These are phyloP conservation scores for Cyberlindnera maclurae DNA, from an alignment of 805 yeast species.

Conservation along the genomic window DNA sequence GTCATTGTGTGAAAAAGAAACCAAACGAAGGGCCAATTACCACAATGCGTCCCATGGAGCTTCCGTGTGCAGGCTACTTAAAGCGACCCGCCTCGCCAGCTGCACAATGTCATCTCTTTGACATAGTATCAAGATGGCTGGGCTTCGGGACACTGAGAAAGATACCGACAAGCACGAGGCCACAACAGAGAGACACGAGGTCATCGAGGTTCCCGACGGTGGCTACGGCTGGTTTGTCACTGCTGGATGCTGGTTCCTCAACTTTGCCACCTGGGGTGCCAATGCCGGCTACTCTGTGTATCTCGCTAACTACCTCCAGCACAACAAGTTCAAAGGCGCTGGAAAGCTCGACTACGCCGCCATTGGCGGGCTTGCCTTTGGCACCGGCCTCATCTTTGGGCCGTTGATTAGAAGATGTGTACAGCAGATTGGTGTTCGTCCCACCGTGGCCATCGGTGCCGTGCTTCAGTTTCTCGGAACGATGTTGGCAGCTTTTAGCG, in stretches of 20 bases:
- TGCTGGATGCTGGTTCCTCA: conserved; percentile 17
- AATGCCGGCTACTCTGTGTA: conserved; percentile 46
- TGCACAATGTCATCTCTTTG: too few species aligned
- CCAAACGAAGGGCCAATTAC: too few species aligned
- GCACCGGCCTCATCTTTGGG: conserved; percentile 47
- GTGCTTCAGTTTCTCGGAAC: conserved; percentile 45
- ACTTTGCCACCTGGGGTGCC: conserved; percentile 24
- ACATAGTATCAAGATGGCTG: too few species aligned
- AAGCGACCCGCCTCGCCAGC: too few species aligned
- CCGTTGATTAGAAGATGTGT: conserved; percentile 37
- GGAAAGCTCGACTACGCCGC: conserved; percentile 53
- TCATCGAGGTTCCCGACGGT: conserved; percentile 22
- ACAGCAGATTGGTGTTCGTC: conserved; percentile 31
- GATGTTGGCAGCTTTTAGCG: conserved; percentile 53
- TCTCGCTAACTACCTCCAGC: conserved; percentile 48
- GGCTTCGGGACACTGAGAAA: too few species aligned
- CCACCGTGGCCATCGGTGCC: conserved; percentile 42
- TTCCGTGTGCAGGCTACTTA: too few species aligned
- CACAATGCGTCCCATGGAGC: too few species aligned
- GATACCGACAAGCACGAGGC: too few species aligned
- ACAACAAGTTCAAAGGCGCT: conserved; percentile 44
- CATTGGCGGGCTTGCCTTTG: conserved; percentile 61
- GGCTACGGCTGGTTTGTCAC: conserved; percentile 25
- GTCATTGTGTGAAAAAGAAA: too few species aligned
- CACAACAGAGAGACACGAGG: not conserved